A percentile compares a stretch with the other conserved stretches of the same genome.
Conservation (phyloP, 139 green algal species). For the Chlamydomonas sp. region DNA sequence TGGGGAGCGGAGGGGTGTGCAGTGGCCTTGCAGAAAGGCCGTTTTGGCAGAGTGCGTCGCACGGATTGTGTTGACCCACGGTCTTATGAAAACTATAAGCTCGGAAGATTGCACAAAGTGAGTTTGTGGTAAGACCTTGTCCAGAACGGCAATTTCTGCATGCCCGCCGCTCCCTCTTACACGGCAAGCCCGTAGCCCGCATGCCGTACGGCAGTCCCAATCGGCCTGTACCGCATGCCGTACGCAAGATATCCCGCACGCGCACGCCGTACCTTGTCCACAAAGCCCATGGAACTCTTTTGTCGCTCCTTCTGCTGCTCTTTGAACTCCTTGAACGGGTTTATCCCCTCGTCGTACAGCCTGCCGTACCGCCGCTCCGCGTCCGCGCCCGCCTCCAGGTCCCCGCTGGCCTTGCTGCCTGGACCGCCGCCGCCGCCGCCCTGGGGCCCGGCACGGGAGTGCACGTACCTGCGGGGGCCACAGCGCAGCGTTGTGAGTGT, state of each 20-base stretch:
- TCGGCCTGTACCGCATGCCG: too few species aligned
- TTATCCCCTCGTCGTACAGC: slow-evolving; percentile 90
- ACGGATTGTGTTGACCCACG: too few species aligned
- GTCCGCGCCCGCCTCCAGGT: slow-evolving; percentile 70
- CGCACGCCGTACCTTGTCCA: slow-evolving; percentile 29
- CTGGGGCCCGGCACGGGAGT: slow-evolving; percentile 31
- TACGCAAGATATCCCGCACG: background rate
- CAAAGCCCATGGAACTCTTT: slow-evolving; percentile 44
- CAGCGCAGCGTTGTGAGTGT: background rate
- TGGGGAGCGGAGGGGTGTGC: too few species aligned
- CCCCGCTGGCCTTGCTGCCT: slow-evolving; percentile 37
- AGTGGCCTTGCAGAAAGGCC: too few species aligned
- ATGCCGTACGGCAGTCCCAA: too few species aligned
- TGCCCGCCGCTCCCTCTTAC: too few species aligned
- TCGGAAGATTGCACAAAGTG: too few species aligned
- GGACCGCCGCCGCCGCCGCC: background rate
- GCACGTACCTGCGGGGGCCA: slow-evolving; percentile 39
- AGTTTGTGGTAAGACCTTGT: too few species aligned
- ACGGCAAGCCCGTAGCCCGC: too few species aligned
- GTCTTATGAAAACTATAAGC: too few species aligned
- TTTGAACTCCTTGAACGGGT: slow-evolving; percentile 91
- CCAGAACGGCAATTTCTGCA: too few species aligned
- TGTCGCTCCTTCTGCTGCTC: slow-evolving; percentile 54
- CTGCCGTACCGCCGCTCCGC: slow-evolving; percentile 85
- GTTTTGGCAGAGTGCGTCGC: too few species aligned